Evolutionary conservation across 2,329 filamentous ascomycete genomes (phyloP), one percentile per base, ranked within the genome.

Genomic region (Botrytis fabae): DNA sequence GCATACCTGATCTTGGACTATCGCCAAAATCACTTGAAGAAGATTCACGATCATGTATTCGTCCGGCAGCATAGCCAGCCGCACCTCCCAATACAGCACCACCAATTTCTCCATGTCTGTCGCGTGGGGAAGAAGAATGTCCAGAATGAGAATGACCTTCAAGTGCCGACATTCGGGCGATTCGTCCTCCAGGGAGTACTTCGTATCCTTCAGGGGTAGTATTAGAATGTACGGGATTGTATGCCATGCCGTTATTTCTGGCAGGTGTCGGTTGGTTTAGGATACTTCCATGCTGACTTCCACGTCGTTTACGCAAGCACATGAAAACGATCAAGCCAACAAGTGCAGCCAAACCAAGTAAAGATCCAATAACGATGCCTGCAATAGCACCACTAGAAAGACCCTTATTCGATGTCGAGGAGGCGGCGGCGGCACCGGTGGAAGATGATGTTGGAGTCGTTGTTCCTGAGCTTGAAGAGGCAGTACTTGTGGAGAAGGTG

Each of bases 161-260:
- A 70, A 99, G 83, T 48, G 96, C 96, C 57, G 95, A 95, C 96
- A 99, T 98, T 72, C 96, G 91, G 57, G 96, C 93, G 74, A 99
- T 96, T 75, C 96, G 91, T 44, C 94, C 94, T 61, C 94, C 95
- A 9, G 94, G 93, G 18, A 97, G 86, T 25, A 94, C 88, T 78
- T 94, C 92, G 76, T 93, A 92, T 59, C 89, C 91, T 76, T 80
- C 80, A 2, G 80, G 79, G 18, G 81, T 80, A 16, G 80, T 78
- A 44, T 79, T 80, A 42, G 82, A 79, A 70, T 78, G 78, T 22
- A 80, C 80, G 18, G 81, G 80, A 74, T 81, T 81, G 76, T 85
- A 85, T 8, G 80, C 79, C 79, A 86, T 84, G 78, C 82, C 80
- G 12, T 81, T 77, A 0, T 84, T 86, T 73, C 89, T 84, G n/a